A percentile compares a stretch with the other conserved stretches of the same genome.
Evolutionary conservation across 768 basidiomycete genomes (phyloP).

Genomic region (Scleroderma bovista): DNA sequence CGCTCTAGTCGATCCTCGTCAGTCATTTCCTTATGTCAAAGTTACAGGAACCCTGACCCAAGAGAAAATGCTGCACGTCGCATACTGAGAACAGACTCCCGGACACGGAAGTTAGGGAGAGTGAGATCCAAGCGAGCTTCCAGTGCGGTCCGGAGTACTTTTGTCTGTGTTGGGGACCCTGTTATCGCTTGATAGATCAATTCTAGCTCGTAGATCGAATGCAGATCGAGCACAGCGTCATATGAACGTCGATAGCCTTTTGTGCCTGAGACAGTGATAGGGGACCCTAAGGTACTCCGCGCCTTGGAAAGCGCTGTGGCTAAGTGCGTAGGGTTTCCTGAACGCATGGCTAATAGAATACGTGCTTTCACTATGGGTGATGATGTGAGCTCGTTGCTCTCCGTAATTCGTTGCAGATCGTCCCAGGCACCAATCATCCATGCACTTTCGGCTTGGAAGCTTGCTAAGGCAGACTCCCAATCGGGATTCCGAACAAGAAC

Average conservation of each 20-base stretch:
- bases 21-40: neutral
- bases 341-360: conserved; percentile 74
- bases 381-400: conserved; percentile 42
- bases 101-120: conserved; percentile 80
- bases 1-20: conserved; percentile 8
- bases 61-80: conserved; percentile 78
- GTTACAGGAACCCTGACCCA: conserved; percentile 39
- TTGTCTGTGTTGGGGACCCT: conserved; percentile 38
- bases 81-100: conserved; percentile 87
- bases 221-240: conserved; percentile 79
- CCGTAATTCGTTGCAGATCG: conserved; percentile 62
- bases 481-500: conserved; percentile 79
- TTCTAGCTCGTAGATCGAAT: conserved; percentile 82
- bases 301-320: conserved; percentile 53
- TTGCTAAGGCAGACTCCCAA: conserved; percentile 73
- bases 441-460: conserved; percentile 88
- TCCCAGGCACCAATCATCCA: conserved; percentile 97
- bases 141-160: conserved; percentile 35
- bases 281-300: conserved; percentile 66
- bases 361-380: conserved; percentile 71
- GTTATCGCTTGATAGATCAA: conserved; percentile 47
- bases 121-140: conserved; percentile 66
- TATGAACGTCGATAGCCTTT: conserved; percentile 84
- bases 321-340: conserved; percentile 42
- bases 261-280: conserved; percentile 75